Evolutionary conservation across 139 green algal species (phyloP).

Genomic region (Auxenochlorella pyrenoidosa): DNA sequence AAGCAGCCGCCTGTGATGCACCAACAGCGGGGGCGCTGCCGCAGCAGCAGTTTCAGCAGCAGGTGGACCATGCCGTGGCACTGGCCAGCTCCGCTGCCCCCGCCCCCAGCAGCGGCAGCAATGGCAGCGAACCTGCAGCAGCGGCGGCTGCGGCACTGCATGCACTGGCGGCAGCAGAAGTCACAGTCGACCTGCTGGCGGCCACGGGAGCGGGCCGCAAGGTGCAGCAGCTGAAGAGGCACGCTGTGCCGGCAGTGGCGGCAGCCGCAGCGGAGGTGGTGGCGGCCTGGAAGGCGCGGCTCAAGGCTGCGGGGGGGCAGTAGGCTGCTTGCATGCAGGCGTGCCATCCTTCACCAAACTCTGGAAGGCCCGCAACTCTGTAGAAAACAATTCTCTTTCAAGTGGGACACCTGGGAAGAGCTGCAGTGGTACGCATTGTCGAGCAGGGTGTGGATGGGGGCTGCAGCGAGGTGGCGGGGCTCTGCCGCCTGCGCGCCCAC

Average conservation of each 20-base stretch:
- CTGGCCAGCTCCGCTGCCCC: not conserved
- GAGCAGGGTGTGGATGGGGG: too few relatives aligned
- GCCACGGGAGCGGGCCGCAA: not conserved
- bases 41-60: not conserved
- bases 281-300: conserved; percentile 9
- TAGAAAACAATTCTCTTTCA: too few relatives aligned
- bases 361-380: too few relatives aligned
- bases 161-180: not conserved
- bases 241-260: not conserved
- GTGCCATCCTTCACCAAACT: too few relatives aligned
- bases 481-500: too few relatives aligned
- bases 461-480: too few relatives aligned
- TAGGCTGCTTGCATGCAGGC: not conserved
- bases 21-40: not conserved
- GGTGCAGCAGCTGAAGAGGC: conserved; percentile 11
- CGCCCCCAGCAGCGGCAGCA: not conserved
- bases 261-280: conserved; percentile 2
- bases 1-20: not conserved
- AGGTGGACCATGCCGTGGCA: not conserved
- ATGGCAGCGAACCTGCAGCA: not conserved
- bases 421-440: too few relatives aligned
- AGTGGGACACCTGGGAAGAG: too few relatives aligned
- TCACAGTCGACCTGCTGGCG: not conserved
- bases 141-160: not conserved
- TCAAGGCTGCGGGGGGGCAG: not conserved